phyloP scores from a whole-genome alignment of 2,329 filamentous ascomycete species.

The Monosporascus sp. region DNA sequence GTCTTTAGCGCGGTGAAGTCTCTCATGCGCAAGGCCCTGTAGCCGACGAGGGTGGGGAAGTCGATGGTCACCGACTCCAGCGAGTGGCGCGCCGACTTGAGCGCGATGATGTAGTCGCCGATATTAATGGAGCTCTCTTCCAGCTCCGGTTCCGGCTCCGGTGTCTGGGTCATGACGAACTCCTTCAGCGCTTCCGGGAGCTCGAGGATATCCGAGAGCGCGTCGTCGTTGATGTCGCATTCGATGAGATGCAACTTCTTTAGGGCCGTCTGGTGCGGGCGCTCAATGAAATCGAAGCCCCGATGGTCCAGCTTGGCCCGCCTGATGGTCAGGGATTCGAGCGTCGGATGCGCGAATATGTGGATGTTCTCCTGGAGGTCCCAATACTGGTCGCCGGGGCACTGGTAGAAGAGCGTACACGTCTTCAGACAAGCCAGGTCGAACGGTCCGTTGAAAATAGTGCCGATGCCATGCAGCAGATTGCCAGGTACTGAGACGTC shows the following conservation, averaged over 20 bases:
- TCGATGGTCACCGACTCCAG: conserved; percentile 41
- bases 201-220: conserved; percentile 33
- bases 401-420: conserved; percentile 43
- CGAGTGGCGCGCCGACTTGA: conserved; percentile 34
- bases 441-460: conserved; percentile 45
- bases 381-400: conserved; percentile 39
- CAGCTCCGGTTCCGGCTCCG: conserved; percentile 33
- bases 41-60: conserved; percentile 32
- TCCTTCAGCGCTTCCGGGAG: conserved; percentile 39
- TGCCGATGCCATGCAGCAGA: conserved; percentile 40
- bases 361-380: conserved; percentile 47
- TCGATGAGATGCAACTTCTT: conserved; percentile 40
- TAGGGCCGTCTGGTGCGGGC: conserved; percentile 39
- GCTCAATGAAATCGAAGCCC: conserved; percentile 43
- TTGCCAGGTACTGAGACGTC: conserved; percentile 39
- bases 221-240: conserved; percentile 44
- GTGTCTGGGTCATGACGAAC: conserved; percentile 41
- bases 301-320: conserved; percentile 40
- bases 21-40: conserved; percentile 36
- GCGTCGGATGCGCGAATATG: conserved; percentile 44
- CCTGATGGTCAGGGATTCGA: conserved; percentile 39
- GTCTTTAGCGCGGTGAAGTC: conserved; percentile 36
- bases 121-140: conserved; percentile 43
- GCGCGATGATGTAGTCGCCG: conserved; percentile 40
- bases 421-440: conserved; percentile 42